Evolutionary conservation across 257 asterid species (phyloP), one percentile per base, ranked within the genome.

Genomic region (Scutellaria baicalensis): DNA sequence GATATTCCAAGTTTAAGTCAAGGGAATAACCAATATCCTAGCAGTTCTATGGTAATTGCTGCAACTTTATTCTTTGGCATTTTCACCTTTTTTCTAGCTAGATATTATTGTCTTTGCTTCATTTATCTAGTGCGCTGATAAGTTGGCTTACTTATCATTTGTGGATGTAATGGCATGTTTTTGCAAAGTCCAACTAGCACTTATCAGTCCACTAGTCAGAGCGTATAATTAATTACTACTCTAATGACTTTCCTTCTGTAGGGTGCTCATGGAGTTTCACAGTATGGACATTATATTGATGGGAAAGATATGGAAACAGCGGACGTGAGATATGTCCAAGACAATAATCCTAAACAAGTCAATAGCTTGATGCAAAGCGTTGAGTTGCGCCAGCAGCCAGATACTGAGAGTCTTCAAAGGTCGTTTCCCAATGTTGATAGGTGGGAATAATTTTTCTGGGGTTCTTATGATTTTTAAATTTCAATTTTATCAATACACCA

Each of bases 21-120:
- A 54, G 70, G 69, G 35, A 76, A 73, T 77, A 71, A 76, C 68
- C 90, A 85, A 76, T 65, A 76, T 68, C 87, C 93, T 35, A 75
- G 81, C 73, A 84, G 86, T 78, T 80, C 92, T 60, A 71, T 69
- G 96, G 98, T 89, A 84, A 50, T 65, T 17, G 49, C 51, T 52
- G 21, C 36, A 71, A 10, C 57, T 75, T 51, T 60, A 38, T 50
- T 71, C 18, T 70, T 43, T 62, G 62, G 11, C 20, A 36, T 33
- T 65, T 45, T 31, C 23, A 44, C 73, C 51, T 60, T 56, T 10
- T 16, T 64, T 73, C 77, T 16, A 43, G 42, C 31, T 68, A 27
- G 47, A 52, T 63, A 72, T 67, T 56, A 50, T 56, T 59, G 31
- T 62, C 59, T 27, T 39, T 11, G 14, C 20, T 10, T 51, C 56